Percentiles rank a stretch among this genome's conserved stretches.
Evolutionary conservation across 2,329 filamentous ascomycete genomes (phyloP).

Genomic region (Orbilia brochopaga): DNA sequence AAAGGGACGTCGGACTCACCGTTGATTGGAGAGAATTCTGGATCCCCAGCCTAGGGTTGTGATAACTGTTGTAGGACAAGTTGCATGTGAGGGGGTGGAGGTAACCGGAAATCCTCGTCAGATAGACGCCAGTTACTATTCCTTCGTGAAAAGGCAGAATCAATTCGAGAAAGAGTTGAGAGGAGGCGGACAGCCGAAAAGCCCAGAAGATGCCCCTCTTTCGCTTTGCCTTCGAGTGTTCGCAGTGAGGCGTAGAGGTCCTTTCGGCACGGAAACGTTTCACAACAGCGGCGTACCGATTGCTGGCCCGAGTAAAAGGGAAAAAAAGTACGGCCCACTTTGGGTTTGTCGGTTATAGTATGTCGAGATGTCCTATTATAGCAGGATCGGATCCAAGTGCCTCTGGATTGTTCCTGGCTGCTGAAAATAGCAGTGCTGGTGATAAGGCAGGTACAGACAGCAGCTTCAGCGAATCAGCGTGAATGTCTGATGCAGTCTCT

Average conservation of each 20-base stretch:
- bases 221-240: constrained; percentile 34
- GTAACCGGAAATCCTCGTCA: constrained; percentile 31
- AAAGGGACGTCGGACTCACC: constrained; percentile 35
- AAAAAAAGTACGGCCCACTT: constrained; percentile 23
- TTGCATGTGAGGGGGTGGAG: constrained; percentile 50
- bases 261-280: constrained; percentile 43
- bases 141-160: constrained; percentile 31
- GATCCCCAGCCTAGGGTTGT: constrained; percentile 36
- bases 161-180: constrained; percentile 13
- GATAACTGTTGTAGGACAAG: constrained; percentile 30
- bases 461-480: constrained; percentile 50
- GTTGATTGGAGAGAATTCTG: constrained; percentile 39
- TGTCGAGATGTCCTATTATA: constrained; percentile 50
- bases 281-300: constrained; percentile 41
- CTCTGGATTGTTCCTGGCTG: constrained; percentile 48
- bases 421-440: constrained; percentile 51
- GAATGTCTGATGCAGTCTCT: constrained; percentile 40
- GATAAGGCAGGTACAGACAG: constrained; percentile 52
- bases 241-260: constrained; percentile 29
- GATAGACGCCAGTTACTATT: constrained; percentile 23
- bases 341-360: constrained; percentile 22
- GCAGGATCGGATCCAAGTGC: constrained; percentile 50
- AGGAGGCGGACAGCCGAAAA: constrained; percentile 45
- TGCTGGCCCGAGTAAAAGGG: constrained; percentile 22
- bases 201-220: constrained; percentile 31